Base-by-base conservation (phyloP, 169 alveolate genomes). In the Theileria annulata region DNA sequence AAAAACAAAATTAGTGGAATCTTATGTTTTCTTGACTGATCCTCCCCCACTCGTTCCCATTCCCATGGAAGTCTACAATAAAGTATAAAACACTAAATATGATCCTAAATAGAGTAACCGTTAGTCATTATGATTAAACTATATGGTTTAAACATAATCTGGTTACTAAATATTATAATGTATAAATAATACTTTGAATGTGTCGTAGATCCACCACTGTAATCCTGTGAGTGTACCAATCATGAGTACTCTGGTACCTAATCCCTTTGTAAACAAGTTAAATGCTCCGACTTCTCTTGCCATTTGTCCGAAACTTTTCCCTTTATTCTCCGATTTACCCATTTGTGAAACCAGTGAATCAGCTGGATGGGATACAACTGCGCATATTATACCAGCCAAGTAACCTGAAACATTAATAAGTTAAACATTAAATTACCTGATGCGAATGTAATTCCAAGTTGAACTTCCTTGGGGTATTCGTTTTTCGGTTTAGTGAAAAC, bases 191-290 rank as follows among this genome's bases (percentile, higher is more conserved):
- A 80, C 89, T 92, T 97, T 98, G 91, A 96, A 97, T 59, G 96
- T 88, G 88, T 98, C 99, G 88, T 97, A 98, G 64, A 97, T 95
- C 99, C 98, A 97, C 99, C 99, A 97, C 90, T 98, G 98, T 64
- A 97, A 90, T 42, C 99, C 99, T 27, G 99, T 97, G 51, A 98
- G 91, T 35, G 99, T 98, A 35, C 99, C 99, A 69, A 98, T 94
- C 99, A 98, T 98, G 75, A 98, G 71, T 56, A 97, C 95, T 79
- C 99, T 95, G 19, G 99, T 95, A n/a, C 95, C 96, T 23, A 94
- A 74, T 60, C 98, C 98, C 63, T 87, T 86, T 27, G 95, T 93
- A 77, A 88, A 92, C 67, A 93, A 86, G 67, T 93, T 93, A 49
- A 62, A 64, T 74, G 80, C 51, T 33, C 96, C 96, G 27, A 87